Evolutionary conservation across 805 yeast genomes (phyloP).

Genomic region (Yamadazyma endophytica): DNA sequence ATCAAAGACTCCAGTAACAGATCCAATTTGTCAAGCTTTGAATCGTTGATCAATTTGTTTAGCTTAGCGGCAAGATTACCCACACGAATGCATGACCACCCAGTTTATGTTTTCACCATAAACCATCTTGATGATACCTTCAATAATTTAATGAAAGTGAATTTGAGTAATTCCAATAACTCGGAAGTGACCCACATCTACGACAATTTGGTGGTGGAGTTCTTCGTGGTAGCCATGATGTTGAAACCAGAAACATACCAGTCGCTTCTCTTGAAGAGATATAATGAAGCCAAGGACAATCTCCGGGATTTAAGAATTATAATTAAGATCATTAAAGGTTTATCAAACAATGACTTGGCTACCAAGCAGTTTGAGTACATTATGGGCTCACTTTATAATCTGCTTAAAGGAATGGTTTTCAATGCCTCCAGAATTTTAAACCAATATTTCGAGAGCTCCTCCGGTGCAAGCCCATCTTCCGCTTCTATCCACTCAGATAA

Average conservation of each 20-base stretch:
- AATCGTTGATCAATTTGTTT: slow-evolving; percentile 30
- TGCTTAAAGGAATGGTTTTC: slow-evolving; percentile 22
- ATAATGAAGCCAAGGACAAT: slow-evolving; percentile 18
- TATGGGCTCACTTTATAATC: slow-evolving; percentile 20
- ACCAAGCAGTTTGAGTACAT: slow-evolving; percentile 16
- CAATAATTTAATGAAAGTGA: slow-evolving; percentile 15
- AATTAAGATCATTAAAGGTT: slow-evolving; percentile 26
- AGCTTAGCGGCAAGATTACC: slow-evolving; percentile 32
- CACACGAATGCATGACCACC: slow-evolving; percentile 16
- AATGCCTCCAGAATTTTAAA: slow-evolving; percentile 21
- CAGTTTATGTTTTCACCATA: slow-evolving; percentile 25
- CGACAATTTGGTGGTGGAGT: slow-evolving; percentile 22
- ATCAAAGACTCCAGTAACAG: slow-evolving; percentile 24
- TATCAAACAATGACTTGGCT: slow-evolving; percentile 23
- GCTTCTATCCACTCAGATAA: slow-evolving; percentile 13
- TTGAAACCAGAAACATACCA: slow-evolving; percentile 29
- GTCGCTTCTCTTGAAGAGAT: slow-evolving; percentile 18
- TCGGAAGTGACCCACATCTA: slow-evolving; percentile 12
- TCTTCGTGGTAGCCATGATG: slow-evolving; percentile 32
- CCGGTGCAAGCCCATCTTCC: slow-evolving; percentile 10
- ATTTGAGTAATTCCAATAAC: slow-evolving; percentile 8
- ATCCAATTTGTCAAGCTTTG: slow-evolving; percentile 28
- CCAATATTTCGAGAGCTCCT: slow-evolving; percentile 14
- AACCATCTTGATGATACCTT: slow-evolving; percentile 29
- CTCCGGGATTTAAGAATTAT: slow-evolving; percentile 20